Percentiles rank a stretch among this genome's conserved stretches.
Evolutionary conservation across 108 stramenopile species (phyloP).

Genomic region (Fragilaria crotonensis): DNA sequence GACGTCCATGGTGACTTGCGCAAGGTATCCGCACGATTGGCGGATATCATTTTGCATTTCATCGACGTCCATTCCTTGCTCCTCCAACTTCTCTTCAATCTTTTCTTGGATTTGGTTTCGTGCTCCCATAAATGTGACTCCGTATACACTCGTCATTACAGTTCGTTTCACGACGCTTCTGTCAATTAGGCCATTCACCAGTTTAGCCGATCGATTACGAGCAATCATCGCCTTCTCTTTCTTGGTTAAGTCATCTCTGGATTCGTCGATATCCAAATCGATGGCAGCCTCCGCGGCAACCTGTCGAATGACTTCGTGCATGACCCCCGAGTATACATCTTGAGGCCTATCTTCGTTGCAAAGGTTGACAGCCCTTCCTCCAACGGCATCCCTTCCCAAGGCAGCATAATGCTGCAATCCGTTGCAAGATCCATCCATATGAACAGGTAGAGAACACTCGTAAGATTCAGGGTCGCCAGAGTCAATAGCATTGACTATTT

Average conservation of each 20-base stretch:
- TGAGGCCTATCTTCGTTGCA: constrained; percentile 83
- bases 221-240: constrained; percentile 45
- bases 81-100: constrained; percentile 78
- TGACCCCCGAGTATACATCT: constrained; percentile 96
- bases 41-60: constrained; percentile 81
- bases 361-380: constrained; percentile 97
- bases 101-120: constrained; percentile 92
- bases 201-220: constrained; percentile 59
- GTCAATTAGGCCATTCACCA: constrained; percentile 85
- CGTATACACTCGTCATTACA: constrained; percentile 99
- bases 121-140: constrained; percentile 98
- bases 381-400: constrained; percentile 91
- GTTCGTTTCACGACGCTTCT: constrained; percentile 99
- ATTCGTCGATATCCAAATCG: constrained; percentile 49
- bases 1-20: constrained; percentile 86
- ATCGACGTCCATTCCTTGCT: constrained; percentile 68
- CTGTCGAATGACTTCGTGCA: constrained; percentile 80
- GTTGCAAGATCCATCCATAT: constrained; percentile 99
- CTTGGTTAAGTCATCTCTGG: constrained; percentile 45
- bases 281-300: constrained; percentile 67
- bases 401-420: constrained; percentile 99
- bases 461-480: constrained; percentile 84
- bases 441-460: constrained; percentile 87
- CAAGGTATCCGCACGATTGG: constrained; percentile 82
- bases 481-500: constrained; percentile 88